A percentile compares a stretch with the other conserved stretches of the same genome.
Conservation (phyloP, 768 basidiomycete genomes). For the Boletus sp. region DNA sequence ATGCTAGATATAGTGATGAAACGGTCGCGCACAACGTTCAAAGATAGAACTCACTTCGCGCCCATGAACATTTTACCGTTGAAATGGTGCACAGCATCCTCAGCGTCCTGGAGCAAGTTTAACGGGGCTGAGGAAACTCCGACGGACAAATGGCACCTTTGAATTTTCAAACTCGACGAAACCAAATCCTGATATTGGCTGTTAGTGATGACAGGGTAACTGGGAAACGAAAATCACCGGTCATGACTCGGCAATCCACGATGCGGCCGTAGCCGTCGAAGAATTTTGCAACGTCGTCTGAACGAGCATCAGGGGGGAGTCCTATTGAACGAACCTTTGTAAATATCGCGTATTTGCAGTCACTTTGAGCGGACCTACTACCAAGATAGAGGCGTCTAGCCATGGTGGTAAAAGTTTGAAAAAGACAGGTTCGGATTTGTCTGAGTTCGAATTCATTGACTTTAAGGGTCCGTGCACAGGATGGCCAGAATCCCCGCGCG, state of each 20-base stretch:
- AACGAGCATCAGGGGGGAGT: conserved; percentile 78
- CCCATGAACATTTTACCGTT: conserved; percentile 92
- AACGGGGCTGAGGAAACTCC: conserved; percentile 3
- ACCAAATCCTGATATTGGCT: conserved; percentile 68
- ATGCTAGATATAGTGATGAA: conserved; percentile 51
- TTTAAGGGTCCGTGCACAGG: conserved; percentile 34
- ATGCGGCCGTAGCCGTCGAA: conserved; percentile 91
- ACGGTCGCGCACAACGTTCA: not conserved
- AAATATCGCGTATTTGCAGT: conserved; percentile 5
- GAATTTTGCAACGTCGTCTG: conserved; percentile 82
- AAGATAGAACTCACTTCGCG: conserved; percentile 44
- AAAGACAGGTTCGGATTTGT: conserved; percentile 24
- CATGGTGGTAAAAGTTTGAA: conserved; percentile 49
- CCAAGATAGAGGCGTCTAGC: conserved; percentile 85
- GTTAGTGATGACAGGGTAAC: conserved; percentile 11
- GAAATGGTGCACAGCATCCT: conserved; percentile 85
- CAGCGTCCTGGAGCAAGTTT: conserved; percentile 69
- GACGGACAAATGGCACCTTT: conserved; percentile 43
- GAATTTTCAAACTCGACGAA: conserved; percentile 94
- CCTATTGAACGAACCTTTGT: conserved; percentile 40
- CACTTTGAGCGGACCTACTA: conserved; percentile 45
- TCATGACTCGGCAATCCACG: conserved; percentile 92
- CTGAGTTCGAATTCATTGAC: conserved; percentile 33
- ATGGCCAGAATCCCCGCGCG: conserved; percentile 18
- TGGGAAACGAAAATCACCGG: conserved; percentile 52